Evolutionary conservation across 805 yeast genomes (phyloP).

Genomic region (Candida parachauliodes): DNA sequence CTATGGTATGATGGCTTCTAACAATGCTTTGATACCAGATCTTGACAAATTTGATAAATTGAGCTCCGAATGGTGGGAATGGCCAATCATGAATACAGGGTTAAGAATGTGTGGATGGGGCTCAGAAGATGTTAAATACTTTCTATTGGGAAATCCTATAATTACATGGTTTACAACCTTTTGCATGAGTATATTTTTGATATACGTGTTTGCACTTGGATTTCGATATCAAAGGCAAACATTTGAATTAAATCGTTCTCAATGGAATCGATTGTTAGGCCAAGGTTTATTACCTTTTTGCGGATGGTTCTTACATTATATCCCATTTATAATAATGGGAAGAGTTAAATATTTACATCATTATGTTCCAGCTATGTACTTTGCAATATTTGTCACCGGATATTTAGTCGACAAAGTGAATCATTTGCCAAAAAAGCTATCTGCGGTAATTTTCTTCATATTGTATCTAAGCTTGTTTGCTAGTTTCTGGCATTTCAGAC

Average conservation of each 20-base stretch:
- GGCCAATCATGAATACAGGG: slow-evolving; percentile 80
- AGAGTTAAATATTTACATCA: slow-evolving; percentile 44
- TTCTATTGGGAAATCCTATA: slow-evolving; percentile 72
- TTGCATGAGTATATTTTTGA: slow-evolving; percentile 18
- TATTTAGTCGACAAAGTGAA: slow-evolving; percentile 47
- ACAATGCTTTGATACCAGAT: slow-evolving; percentile 79
- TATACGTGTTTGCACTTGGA: slow-evolving; percentile 16
- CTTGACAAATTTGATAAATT: slow-evolving; percentile 67
- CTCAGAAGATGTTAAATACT: slow-evolving; percentile 55
- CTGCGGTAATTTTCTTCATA: slow-evolving; percentile 34
- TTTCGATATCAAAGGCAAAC: slow-evolving; percentile 34
- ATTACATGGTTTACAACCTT: slow-evolving; percentile 57
- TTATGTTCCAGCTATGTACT: slow-evolving; percentile 42
- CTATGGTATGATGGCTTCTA: slow-evolving; percentile 85
- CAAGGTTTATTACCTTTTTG: slow-evolving; percentile 34
- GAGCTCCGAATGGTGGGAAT: slow-evolving; percentile 78
- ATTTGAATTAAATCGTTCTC: slow-evolving; percentile 14
- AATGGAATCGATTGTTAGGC: slow-evolving; percentile 25
- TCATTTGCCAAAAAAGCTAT: slow-evolving; percentile 14
- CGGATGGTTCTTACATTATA: slow-evolving; percentile 40
- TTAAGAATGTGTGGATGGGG: slow-evolving; percentile 76
- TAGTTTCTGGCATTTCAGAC: slow-evolving; percentile 57
- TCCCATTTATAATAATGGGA: slow-evolving; percentile 41
- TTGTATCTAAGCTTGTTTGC: slow-evolving; percentile 52
- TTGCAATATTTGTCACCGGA: slow-evolving; percentile 71